Conservation (phyloP, 2,329 filamentous ascomycete genomes). For the Ascosphaera aggregata region DNA sequence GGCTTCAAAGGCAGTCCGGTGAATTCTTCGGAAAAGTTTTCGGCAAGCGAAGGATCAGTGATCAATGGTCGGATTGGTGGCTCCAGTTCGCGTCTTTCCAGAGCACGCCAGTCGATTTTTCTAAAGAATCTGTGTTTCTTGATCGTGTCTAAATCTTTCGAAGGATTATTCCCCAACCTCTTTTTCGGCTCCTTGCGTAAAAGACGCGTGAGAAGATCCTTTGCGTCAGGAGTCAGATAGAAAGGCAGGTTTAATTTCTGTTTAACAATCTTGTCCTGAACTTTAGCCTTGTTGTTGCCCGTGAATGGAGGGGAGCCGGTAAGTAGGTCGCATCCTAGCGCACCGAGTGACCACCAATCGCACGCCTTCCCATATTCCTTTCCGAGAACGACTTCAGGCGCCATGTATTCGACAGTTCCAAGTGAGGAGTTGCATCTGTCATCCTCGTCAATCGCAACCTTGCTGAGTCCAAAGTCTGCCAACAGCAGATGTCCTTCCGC, state of each 20-base stretch:
- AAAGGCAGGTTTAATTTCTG: conserved; percentile 78
- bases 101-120: conserved; percentile 81
- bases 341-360: conserved; percentile 97
- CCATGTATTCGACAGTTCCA: conserved; percentile 97
- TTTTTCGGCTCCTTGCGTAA: conserved; percentile 83
- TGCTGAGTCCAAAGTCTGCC: conserved; percentile 92
- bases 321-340: conserved; percentile 75
- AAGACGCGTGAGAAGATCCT: conserved; percentile 75
- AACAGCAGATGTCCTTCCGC: conserved; percentile 76
- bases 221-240: conserved; percentile 75
- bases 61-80: conserved; percentile 85
- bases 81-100: conserved; percentile 59
- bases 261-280: conserved; percentile 87
- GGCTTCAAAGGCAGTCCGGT: conserved; percentile 67
- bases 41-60: conserved; percentile 82
- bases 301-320: conserved; percentile 82
- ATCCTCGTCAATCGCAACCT: conserved; percentile 56
- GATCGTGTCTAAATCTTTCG: conserved; percentile 63
- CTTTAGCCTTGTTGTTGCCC: conserved; percentile 78
- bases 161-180: conserved; percentile 68
- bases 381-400: conserved; percentile 75
- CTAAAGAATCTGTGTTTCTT: conserved; percentile 93
- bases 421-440: conserved; percentile 67
- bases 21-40: conserved; percentile 92
- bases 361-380: conserved; percentile 82